These are phyloP conservation scores for Zelopaecilomyces penicillatus DNA, from an alignment of 2,329 filamentous ascomycete genomes.

Conservation along the genomic window DNA sequence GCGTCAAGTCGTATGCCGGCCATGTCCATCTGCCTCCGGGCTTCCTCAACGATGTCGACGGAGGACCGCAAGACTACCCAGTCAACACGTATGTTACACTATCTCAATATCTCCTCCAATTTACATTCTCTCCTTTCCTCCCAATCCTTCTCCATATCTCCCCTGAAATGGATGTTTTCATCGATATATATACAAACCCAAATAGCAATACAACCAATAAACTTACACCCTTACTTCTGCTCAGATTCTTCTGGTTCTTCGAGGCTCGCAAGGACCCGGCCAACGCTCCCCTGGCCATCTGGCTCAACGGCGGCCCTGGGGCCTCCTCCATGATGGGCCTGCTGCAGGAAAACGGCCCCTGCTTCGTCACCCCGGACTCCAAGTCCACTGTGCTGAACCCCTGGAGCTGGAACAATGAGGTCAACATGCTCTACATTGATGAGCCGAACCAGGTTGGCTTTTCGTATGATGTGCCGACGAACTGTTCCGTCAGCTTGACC, in stretches of 20 bases:
- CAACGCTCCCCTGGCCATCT: slow-evolving; percentile 44
- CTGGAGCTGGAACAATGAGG: slow-evolving; percentile 55
- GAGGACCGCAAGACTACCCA: slow-evolving; percentile 37
- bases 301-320: slow-evolving; percentile 59
- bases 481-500: slow-evolving; percentile 46
- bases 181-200: no score
- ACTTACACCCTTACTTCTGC: background rate
- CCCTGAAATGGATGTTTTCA: no score
- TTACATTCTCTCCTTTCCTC: background rate
- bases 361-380: slow-evolving; percentile 37
- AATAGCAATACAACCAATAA: no score
- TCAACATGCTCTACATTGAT: slow-evolving; percentile 48
- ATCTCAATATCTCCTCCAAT: background rate
- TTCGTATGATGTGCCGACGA: slow-evolving; percentile 57
- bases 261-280: slow-evolving; percentile 32
- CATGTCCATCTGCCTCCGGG: slow-evolving; percentile 49
- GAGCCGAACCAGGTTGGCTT: slow-evolving; percentile 61
- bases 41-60: slow-evolving; percentile 26
- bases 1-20: slow-evolving; percentile 56
- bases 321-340: slow-evolving; percentile 55
- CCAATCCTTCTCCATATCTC: background rate
- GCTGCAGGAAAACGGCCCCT: slow-evolving; percentile 51
- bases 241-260: slow-evolving; percentile 42
- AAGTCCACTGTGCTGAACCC: slow-evolving; percentile 46
- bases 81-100: slow-evolving; percentile 35